Conservation (phyloP, 495 filamentous ascomycete species). For the Parathielavia hyrcaniae region DNA sequence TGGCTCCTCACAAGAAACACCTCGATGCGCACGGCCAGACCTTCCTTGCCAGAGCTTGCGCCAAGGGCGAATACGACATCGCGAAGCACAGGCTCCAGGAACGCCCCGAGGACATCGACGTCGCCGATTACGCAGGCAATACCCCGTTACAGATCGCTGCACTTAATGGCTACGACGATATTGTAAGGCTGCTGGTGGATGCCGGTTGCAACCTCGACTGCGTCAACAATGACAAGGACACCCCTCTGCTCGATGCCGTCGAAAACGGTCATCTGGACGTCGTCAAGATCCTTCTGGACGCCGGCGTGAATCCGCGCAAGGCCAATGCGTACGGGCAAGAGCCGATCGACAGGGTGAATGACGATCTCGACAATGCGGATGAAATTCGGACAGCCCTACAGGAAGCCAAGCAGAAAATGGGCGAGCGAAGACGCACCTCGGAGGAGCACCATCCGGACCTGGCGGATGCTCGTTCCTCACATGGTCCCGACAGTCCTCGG, state of each 20-base stretch:
- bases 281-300: conserved; percentile 73
- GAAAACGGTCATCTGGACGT: conserved; percentile 92
- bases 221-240: conserved; percentile 79
- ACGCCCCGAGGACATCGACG: conserved; percentile 77
- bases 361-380: conserved; percentile 56
- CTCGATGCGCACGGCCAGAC: conserved; percentile 82
- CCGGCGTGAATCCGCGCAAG: conserved; percentile 81
- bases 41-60: conserved; percentile 74
- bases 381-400: conserved; percentile 53
- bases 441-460: conserved; percentile 56
- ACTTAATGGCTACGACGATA: conserved; percentile 70
- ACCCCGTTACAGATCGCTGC: conserved; percentile 88
- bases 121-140: conserved; percentile 88
- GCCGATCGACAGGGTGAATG: conserved; percentile 72
- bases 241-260: conserved; percentile 89
- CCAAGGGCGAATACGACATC: conserved; percentile 64
- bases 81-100: conserved; percentile 64
- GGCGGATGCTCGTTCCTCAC: conserved; percentile 55
- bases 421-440: conserved; percentile 51
- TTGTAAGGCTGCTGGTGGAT: conserved; percentile 74
- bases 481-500: conserved; percentile 63
- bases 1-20: conserved; percentile 68
- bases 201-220: conserved; percentile 76
- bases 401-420: conserved; percentile 47
- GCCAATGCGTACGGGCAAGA: conserved; percentile 82